phyloP scores from a whole-genome alignment of 768 basidiomycete genomes.

The Phylloporus scabripes region DNA sequence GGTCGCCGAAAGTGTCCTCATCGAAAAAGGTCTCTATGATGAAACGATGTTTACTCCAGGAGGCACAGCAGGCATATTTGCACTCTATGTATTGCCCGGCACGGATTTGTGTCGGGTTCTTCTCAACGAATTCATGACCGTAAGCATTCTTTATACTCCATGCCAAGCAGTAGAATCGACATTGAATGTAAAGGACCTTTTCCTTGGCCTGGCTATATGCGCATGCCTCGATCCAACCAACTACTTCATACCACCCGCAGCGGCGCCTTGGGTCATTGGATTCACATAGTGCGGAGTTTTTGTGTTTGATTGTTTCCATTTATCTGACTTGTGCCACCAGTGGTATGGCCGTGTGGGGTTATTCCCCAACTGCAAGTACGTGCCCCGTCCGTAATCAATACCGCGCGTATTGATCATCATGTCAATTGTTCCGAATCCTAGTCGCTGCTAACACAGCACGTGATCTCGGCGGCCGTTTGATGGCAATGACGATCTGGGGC shows the following conservation, averaged over 20 bases:
- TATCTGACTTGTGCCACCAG: constrained; percentile 29
- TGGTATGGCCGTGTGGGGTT: constrained; percentile 57
- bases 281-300: constrained; percentile 48
- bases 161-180: background rate
- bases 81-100: constrained; percentile 30
- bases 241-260: constrained; percentile 47
- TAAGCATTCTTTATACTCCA: constrained; percentile 11
- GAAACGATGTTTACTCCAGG: constrained; percentile 31
- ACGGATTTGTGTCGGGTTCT: constrained; percentile 30
- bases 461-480: constrained; percentile 61
- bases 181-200: constrained; percentile 9
- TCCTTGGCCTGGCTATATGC: constrained; percentile 20
- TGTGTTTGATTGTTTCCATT: background rate
- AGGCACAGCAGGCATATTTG: constrained; percentile 38
- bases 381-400: background rate
- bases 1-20: constrained; percentile 29
- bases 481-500: constrained; percentile 60
- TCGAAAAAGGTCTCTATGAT: constrained; percentile 24
- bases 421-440: constrained; percentile 13
- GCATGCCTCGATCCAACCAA: constrained; percentile 51
- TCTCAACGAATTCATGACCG: constrained; percentile 37
- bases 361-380: constrained; percentile 43
- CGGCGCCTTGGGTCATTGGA: constrained; percentile 48
- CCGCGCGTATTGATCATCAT: background rate
- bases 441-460: constrained; percentile 64